These are phyloP conservation scores for Heimioporus punctisporus DNA, from an alignment of 1,284 basidiomycete species.

Conservation along the genomic window DNA sequence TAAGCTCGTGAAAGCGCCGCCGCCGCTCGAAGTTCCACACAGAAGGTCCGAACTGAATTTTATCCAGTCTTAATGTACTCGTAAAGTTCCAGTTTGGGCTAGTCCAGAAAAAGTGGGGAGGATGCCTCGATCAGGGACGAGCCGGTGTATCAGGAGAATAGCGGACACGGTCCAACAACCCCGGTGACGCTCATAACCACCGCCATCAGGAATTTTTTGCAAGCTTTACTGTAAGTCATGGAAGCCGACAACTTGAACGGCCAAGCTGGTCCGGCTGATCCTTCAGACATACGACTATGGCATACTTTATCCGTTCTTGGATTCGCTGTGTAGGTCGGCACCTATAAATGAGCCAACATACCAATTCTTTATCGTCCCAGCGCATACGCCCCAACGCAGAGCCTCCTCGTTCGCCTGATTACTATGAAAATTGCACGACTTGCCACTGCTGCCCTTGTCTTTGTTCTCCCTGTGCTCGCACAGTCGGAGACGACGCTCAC, in stretches of 20 bases:
- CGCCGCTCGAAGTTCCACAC: too few relatives aligned
- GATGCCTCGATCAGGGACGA: too few relatives aligned
- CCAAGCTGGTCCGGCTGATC: conserved; percentile 19
- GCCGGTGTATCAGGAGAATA: conserved; percentile 13
- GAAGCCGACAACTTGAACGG: too few relatives aligned
- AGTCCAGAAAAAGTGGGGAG: too few relatives aligned
- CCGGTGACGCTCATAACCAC: neutral
- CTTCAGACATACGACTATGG: neutral
- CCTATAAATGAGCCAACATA: conserved; percentile 14
- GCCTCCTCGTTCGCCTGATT: neutral
- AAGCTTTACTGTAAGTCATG: too few relatives aligned
- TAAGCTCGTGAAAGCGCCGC: too few relatives aligned
- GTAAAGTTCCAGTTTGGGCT: too few relatives aligned
- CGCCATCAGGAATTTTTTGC: too few relatives aligned
- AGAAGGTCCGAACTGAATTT: too few relatives aligned
- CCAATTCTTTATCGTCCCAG: neutral
- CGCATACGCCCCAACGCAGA: neutral
- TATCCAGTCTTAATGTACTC: too few relatives aligned
- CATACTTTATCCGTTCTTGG: neutral
- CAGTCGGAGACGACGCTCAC: conserved; percentile 15
- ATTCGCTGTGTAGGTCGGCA: neutral
- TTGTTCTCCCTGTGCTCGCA: conserved; percentile 18
- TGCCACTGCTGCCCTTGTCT: conserved; percentile 8
- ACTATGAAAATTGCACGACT: conserved; percentile 26
- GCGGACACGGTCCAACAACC: neutral